Conservation (phyloP, 2,329 filamentous ascomycete species). For the Pseudogymnoascus sp. region DNA sequence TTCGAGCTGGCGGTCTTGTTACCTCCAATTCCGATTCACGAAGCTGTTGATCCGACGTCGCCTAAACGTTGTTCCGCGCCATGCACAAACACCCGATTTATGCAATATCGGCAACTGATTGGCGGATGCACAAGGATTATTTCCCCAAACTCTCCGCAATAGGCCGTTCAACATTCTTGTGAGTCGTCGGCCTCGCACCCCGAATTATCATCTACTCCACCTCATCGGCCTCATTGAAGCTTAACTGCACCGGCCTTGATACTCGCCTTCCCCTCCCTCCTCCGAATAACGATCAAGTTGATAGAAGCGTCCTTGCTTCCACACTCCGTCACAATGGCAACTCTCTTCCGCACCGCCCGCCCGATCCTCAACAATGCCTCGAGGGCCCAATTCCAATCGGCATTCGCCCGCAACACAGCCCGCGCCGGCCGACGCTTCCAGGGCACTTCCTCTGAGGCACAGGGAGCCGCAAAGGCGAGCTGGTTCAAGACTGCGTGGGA, state of each 20-base stretch:
- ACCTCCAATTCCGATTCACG: constrained; percentile 1
- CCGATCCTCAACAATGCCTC: constrained; percentile 47
- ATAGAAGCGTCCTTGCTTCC: constrained; percentile 2
- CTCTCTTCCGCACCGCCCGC: constrained; percentile 45
- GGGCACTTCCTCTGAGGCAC: constrained; percentile 51
- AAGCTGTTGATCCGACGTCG: constrained; percentile 1
- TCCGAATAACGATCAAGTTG: background rate
- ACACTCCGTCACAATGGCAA: constrained; percentile 15
- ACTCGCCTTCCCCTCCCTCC: background rate
- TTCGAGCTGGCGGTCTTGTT: constrained; percentile 4
- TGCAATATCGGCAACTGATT: background rate
- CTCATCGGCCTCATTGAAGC: background rate
- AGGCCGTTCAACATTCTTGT: constrained; percentile 5
- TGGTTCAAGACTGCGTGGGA: constrained; percentile 77
- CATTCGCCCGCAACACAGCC: constrained; percentile 14
- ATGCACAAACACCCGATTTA: constrained; percentile 7
- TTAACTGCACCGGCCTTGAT: background rate
- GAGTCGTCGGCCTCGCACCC: constrained; percentile 5
- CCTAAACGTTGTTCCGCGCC: background rate
- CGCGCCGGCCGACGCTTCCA: constrained; percentile 55
- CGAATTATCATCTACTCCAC: constrained; percentile 5
- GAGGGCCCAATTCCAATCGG: constrained; percentile 50
- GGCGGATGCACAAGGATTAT: constrained; percentile 5
- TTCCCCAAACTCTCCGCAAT: constrained; percentile 4
- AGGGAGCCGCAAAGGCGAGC: constrained; percentile 36